These are phyloP conservation scores for Epichloe hybrida DNA, from an alignment of 2,329 filamentous ascomycete genomes.

Conservation along the genomic window DNA sequence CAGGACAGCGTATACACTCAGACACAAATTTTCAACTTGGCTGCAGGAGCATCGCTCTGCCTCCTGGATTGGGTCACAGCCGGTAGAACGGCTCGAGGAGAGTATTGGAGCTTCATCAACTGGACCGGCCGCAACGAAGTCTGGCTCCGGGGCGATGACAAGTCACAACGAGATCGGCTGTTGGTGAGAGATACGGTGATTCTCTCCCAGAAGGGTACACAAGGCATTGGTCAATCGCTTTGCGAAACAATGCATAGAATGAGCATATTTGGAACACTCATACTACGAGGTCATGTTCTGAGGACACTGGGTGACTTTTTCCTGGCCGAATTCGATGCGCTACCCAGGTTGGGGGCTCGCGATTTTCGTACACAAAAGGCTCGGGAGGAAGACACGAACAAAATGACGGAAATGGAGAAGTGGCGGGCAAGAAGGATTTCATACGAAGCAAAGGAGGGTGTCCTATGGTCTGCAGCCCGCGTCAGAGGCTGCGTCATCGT, in stretches of 20 bases:
- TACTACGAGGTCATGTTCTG: constrained; percentile 63
- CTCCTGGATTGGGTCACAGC: constrained; percentile 91
- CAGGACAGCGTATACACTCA: constrained; percentile 74
- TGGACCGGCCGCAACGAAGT: constrained; percentile 85
- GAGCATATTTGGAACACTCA: constrained; percentile 71
- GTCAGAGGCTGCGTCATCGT: constrained; percentile 77
- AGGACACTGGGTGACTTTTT: constrained; percentile 58
- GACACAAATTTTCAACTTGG: constrained; percentile 59
- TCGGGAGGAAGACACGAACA: constrained; percentile 24
- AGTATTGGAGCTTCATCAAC: constrained; percentile 70
- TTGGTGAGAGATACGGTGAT: constrained; percentile 78
- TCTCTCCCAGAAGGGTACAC: constrained; percentile 43
- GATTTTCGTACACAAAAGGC: constrained; percentile 53
- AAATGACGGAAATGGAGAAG: constrained; percentile 27
- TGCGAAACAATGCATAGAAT: constrained; percentile 57
- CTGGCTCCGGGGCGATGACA: constrained; percentile 34
- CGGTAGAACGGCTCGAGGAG: constrained; percentile 70
- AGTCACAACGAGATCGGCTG: constrained; percentile 37
- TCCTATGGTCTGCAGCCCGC: constrained; percentile 72
- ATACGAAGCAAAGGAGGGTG: constrained; percentile 42
- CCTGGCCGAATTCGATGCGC: constrained; percentile 58
- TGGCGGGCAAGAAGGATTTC: constrained; percentile 44
- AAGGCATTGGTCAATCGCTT: constrained; percentile 26
- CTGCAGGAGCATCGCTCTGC: constrained; percentile 50
- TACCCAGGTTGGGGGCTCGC: constrained; percentile 71